Percentiles rank a stretch among this genome's conserved stretches.
Conservation (phyloP, 1,139 yeast species). For the Candida dubliniensis region DNA sequence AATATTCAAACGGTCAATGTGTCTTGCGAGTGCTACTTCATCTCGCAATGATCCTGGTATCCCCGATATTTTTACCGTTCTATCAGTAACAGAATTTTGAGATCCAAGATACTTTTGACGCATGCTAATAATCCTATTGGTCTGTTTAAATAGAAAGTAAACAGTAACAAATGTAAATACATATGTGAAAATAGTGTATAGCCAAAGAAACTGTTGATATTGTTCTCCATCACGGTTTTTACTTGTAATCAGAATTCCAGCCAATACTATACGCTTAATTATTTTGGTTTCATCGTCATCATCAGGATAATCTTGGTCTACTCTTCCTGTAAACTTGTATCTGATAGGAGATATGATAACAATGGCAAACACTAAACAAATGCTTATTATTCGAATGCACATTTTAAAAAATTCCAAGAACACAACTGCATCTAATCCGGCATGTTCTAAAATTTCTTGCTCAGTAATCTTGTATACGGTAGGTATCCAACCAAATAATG, state of each 20-base stretch:
- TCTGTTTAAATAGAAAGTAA: conserved; percentile 35
- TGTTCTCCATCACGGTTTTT: background rate
- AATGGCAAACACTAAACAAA: conserved; percentile 62
- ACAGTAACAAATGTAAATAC: conserved; percentile 39
- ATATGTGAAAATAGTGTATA: conserved; percentile 45
- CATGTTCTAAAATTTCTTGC: conserved; percentile 76
- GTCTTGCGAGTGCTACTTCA: conserved; percentile 64
- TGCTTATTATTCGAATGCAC: conserved; percentile 62
- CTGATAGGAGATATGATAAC: conserved; percentile 72
- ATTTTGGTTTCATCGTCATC: conserved; percentile 32
- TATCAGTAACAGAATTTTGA: conserved; percentile 46
- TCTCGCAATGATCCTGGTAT: conserved; percentile 75
- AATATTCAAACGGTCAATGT: conserved; percentile 73
- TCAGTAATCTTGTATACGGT: conserved; percentile 66
- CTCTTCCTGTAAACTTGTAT: conserved; percentile 65
- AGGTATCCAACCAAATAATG: conserved; percentile 79
- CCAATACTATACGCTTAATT: background rate
- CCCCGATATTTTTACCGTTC: conserved; percentile 47
- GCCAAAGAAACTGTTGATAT: conserved; percentile 34
- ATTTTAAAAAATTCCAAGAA: conserved; percentile 77
- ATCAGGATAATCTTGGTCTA: conserved; percentile 53
- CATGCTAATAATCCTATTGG: conserved; percentile 37
- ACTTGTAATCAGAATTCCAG: background rate
- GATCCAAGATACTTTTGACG: conserved; percentile 44
- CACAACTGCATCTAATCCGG: conserved; percentile 93